Conservation (phyloP, 176 grass and related monocot species). For the Aegilops longissima region DNA sequence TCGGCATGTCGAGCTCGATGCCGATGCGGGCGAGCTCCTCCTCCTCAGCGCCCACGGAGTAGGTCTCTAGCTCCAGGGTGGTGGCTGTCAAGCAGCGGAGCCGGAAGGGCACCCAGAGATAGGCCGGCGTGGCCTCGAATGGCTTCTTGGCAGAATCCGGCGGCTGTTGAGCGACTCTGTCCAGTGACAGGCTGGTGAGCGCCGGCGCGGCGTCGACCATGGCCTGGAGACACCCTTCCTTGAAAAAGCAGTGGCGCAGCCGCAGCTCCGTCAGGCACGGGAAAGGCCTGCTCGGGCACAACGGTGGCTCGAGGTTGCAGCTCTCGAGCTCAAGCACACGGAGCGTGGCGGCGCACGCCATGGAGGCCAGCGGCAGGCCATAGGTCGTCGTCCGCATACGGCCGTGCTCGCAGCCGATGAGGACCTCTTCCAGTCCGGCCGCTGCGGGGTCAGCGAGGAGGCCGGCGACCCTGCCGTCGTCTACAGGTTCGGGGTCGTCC, state of each 20-base stretch:
- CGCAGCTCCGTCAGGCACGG: not conserved
- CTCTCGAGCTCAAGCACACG: not conserved
- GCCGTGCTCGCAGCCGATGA: not conserved
- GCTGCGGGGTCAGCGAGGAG: not conserved
- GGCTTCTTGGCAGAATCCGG: not conserved
- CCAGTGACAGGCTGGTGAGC: not conserved
- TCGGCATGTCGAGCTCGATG: slow-evolving; percentile 18
- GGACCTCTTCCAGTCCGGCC: not conserved
- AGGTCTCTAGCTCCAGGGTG: not conserved
- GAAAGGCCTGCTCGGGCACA: not conserved
- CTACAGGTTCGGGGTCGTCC: not conserved
- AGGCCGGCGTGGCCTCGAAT: not conserved
- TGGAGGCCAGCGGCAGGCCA: not conserved
- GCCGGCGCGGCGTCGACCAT: not conserved
- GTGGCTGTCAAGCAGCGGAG: not conserved
- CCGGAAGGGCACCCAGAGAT: not conserved
- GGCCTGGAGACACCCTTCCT: not conserved
- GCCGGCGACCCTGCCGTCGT: not conserved
- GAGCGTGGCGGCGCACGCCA: not conserved
- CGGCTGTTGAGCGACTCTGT: not conserved
- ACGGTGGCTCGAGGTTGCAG: not conserved
- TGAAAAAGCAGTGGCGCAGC: not conserved
- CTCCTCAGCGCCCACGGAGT: not conserved
- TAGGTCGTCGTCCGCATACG: not conserved
- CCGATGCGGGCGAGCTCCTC: not conserved